Evolutionary conservation across 139 green algal genomes (phyloP).

Genomic region (Haematococcus lacustris): DNA sequence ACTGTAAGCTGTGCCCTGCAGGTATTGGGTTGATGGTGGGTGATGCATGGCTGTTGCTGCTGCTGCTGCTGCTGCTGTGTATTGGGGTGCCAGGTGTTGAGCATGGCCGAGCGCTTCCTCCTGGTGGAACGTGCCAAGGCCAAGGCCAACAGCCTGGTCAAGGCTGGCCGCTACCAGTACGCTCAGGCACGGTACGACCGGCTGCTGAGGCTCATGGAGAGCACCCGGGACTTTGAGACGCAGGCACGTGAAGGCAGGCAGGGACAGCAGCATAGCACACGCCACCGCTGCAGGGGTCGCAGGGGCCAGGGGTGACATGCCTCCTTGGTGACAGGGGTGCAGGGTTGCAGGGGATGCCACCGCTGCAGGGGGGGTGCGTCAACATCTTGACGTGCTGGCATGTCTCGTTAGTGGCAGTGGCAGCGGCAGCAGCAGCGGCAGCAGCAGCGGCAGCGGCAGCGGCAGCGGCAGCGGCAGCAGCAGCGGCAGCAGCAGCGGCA

Average conservation of each 20-base stretch:
- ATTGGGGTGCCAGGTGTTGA: constrained; percentile 25
- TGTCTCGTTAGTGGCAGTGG: background rate
- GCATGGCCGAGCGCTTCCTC: constrained; percentile 35
- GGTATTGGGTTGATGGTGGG: background rate
- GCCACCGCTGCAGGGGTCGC: background rate
- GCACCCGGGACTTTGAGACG: constrained; percentile 50
- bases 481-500: too few relatives aligned
- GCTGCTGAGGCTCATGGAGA: constrained; percentile 49
- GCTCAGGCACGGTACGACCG: constrained; percentile 33
- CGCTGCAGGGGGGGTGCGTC: background rate
- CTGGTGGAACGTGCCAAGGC: constrained; percentile 43
- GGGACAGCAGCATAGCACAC: background rate
- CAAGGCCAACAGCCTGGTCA: constrained; percentile 59
- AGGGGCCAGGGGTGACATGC: background rate
- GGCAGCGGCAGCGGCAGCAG: background rate
- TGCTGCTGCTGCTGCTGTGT: background rate
- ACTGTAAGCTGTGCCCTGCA: background rate
- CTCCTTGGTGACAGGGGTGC: background rate
- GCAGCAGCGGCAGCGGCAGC: background rate
- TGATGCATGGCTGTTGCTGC: background rate
- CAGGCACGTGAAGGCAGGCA: constrained; percentile 13
- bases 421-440: background rate
- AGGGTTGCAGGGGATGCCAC: background rate
- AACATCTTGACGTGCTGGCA: background rate
- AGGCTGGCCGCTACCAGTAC: constrained; percentile 21